Conservation (phyloP, 768 basidiomycete genomes). For the Suillus subalutaceus region DNA sequence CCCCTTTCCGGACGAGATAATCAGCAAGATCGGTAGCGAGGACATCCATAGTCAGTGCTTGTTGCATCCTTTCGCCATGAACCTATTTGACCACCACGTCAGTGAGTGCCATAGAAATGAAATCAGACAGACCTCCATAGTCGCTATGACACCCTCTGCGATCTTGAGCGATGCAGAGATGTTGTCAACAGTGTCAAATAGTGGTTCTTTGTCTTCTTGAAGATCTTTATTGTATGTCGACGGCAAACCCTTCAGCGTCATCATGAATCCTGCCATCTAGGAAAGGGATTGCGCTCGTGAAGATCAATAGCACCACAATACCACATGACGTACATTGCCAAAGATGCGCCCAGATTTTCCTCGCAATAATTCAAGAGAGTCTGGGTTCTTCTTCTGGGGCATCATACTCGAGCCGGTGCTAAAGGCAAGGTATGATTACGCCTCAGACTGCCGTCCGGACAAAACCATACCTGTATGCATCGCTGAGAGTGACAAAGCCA, state of each 20-base stretch:
- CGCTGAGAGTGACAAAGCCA: constrained; percentile 93
- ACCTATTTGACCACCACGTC: constrained; percentile 53
- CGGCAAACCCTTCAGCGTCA: constrained; percentile 96
- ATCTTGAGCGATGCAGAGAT: constrained; percentile 88
- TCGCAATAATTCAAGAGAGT: constrained; percentile 91
- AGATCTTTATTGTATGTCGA: constrained; percentile 99
- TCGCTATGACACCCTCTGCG: constrained; percentile 92
- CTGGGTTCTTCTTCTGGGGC: constrained; percentile 99
- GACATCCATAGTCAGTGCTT: constrained; percentile 94
- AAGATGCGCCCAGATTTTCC: constrained; percentile 96
- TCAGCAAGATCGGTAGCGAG: constrained; percentile 99
- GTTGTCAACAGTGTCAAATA: constrained; percentile 93
- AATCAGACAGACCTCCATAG: constrained; percentile 67
- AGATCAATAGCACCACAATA: not conserved
- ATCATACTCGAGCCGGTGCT: constrained; percentile 99
- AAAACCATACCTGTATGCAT: constrained; percentile 85
- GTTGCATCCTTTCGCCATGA: constrained; percentile 86
- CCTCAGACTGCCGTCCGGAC: not conserved
- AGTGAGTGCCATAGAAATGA: constrained; percentile 1
- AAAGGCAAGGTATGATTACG: constrained; percentile 1
- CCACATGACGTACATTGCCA: constrained; percentile 66
- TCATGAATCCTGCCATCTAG: constrained; percentile 95
- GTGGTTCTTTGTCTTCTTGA: constrained; percentile 97
- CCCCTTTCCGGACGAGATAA: constrained; percentile 98
- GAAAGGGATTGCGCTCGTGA: constrained; percentile 11